Evolutionary conservation across 1,284 basidiomycete species (phyloP).

Genomic region (Ganoderma multipileum): DNA sequence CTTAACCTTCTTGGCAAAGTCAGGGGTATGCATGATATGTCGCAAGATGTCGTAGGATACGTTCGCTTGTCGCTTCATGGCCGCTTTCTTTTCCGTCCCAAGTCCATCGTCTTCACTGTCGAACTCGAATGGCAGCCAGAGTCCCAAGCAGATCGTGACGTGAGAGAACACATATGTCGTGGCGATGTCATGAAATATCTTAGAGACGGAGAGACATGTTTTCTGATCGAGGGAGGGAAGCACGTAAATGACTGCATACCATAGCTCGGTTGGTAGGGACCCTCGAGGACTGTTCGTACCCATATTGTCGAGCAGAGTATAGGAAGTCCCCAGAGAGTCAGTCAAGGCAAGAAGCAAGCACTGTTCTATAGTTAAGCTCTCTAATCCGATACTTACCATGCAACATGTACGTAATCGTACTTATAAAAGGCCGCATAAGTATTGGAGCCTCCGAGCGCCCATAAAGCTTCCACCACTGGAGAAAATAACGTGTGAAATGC

Average conservation of each 20-base stretch:
- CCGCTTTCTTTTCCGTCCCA: neutral
- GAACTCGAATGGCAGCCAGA: neutral
- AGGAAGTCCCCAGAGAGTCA: no score
- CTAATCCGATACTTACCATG: no score
- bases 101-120: neutral
- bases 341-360: no score
- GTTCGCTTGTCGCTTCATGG: neutral
- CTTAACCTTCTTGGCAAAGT: slow-evolving; percentile 7
- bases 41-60: slow-evolving; percentile 1
- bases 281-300: neutral
- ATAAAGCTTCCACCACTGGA: no score
- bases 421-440: no score
- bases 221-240: slow-evolving; percentile 1
- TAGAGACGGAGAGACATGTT: slow-evolving; percentile 4
- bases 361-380: no score
- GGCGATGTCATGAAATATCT: slow-evolving; percentile 8
- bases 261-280: neutral
- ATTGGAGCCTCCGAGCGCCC: no score
- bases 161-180: neutral
- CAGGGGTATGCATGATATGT: neutral
- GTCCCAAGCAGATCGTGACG: neutral
- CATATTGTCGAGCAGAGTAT: neutral
- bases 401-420: no score
- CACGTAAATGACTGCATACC: neutral
- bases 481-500: no score